These are phyloP conservation scores for Candida morakotiae DNA, from an alignment of 805 yeast species.

Conservation along the genomic window DNA sequence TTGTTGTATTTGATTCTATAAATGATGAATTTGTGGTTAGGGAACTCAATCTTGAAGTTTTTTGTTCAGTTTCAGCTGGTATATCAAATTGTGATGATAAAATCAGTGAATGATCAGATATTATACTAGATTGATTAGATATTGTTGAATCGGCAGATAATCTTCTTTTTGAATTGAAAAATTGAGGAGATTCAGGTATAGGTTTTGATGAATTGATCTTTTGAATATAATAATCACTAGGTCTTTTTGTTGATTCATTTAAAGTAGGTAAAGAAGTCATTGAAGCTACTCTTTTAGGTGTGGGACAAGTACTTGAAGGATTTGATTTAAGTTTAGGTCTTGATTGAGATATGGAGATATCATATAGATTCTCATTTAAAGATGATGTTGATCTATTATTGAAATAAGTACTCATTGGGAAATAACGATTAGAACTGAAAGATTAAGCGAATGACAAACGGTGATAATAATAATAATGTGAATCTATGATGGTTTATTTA, in stretches of 20 bases:
- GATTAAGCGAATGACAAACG: no score
- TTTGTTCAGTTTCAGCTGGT: slow-evolving; percentile 4
- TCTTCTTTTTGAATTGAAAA: slow-evolving; percentile 16
- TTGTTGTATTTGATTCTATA: slow-evolving; percentile 2
- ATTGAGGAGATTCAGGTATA: slow-evolving; percentile 6
- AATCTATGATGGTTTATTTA: no score
- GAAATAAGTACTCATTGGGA: neutral
- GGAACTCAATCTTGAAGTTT: slow-evolving; percentile 33
- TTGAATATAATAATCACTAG: slow-evolving; percentile 37
- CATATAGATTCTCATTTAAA: slow-evolving; percentile 1
- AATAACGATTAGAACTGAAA: no score
- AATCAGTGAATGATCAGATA: slow-evolving; percentile 31
- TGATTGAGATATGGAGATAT: slow-evolving; percentile 1
- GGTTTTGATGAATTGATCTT: slow-evolving; percentile 19
- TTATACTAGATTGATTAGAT: slow-evolving; percentile 24
- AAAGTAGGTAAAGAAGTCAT: slow-evolving; percentile 18
- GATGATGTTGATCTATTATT: slow-evolving; percentile 1
- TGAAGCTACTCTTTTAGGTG: slow-evolving; percentile 27
- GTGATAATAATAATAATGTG: no score
- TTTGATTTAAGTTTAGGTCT: neutral
- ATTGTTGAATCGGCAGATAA: slow-evolving; percentile 29
- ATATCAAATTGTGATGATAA: slow-evolving; percentile 28
- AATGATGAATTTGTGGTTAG: slow-evolving; percentile 23
- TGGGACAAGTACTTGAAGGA: neutral
- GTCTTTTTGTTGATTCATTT: slow-evolving; percentile 18